Evolutionary conservation across 371 early-diverging fungal species (phyloP), one percentile per base, ranked within the genome.

Genomic region (Rhizopus sp.): DNA sequence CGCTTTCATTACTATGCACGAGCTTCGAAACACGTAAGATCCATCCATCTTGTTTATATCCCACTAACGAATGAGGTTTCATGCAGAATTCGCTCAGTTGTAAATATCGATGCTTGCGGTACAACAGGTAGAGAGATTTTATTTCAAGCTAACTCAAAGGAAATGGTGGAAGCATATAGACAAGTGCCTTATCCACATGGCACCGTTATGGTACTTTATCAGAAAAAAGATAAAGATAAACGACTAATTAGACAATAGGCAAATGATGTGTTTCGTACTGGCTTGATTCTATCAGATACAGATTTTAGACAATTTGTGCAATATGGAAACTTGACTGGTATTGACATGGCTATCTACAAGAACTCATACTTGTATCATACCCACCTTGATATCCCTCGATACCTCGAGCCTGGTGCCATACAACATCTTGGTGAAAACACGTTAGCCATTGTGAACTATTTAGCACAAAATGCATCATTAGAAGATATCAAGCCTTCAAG

Each of bases 101-200:
- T 91, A 35, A 91, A 91, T 55, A 68, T 91, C 50, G 92, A 91
- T 56, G 86, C 88, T 1, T 86, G 86, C 66, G 92, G 92, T 3
- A 81, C 85, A 3, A 75, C 74, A 12, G 92, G 92, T 5, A 82
- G 82, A 16, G 89, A 86, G 53, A 83, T 89, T 55, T 66, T 91
- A 38, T 91, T 91, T 74, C 92, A 91, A 63, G 87, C 89, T 30
- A 89, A 88, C 59, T 84, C 89, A 8, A 69, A 73, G 30, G 79
- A 76, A 46, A 84, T 90, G 84, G 77, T 89, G 17, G 81, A 88
- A 39, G 92, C 89, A 2, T 91, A 89, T 60, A 67, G 75, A 29
- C 81, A 77, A 15, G 89, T 78, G 1, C 87, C 88, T 46, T 78
- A 85, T 50, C 89, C 89, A 10, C 90, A 89, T 47, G 92, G 88